Evolutionary conservation across 164 flowering plant species (phyloP).

Genomic region (Umbilicus rupestris): DNA sequence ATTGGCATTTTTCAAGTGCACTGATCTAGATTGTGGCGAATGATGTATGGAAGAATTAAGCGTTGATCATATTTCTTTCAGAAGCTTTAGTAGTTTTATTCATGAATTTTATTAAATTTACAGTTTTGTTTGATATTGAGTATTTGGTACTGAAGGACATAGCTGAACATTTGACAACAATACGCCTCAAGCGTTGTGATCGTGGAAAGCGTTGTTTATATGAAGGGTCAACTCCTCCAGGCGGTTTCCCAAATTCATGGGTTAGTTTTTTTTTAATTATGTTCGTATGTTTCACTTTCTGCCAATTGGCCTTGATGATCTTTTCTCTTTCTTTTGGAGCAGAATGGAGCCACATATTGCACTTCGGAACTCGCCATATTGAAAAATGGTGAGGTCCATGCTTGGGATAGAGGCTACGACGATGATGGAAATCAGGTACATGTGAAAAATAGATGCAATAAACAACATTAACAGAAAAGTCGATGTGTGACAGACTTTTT

Average conservation of each 20-base stretch:
- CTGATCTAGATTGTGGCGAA: no score
- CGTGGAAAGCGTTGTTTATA: constrained; percentile 92
- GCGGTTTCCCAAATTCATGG: constrained; percentile 94
- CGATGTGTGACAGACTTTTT: not conserved
- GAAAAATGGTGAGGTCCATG: constrained; percentile 71
- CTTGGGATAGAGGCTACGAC: constrained; percentile 87
- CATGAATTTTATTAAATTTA: not conserved
- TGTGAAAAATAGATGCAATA: constrained; percentile 4
- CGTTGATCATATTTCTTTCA: no score
- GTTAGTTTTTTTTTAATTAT: constrained; percentile 26
- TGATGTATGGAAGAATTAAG: no score
- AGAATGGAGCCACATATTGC: constrained; percentile 85
- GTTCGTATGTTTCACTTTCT: not conserved
- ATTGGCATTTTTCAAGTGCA: no score
- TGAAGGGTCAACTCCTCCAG: constrained; percentile 95
- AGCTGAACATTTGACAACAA: constrained; percentile 84
- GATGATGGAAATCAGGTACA: constrained; percentile 91
- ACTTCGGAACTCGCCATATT: constrained; percentile 76
- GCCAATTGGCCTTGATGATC: not conserved
- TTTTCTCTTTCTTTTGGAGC: constrained; percentile 8
- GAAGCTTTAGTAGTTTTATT: no score
- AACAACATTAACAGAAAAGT: not conserved
- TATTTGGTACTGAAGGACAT: constrained; percentile 47
- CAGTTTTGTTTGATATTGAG: not conserved
- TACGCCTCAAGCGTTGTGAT: constrained; percentile 75